Evolutionary conservation across 2,329 filamentous ascomycete species (phyloP).

Genomic region (Trichoderma sp.): DNA sequence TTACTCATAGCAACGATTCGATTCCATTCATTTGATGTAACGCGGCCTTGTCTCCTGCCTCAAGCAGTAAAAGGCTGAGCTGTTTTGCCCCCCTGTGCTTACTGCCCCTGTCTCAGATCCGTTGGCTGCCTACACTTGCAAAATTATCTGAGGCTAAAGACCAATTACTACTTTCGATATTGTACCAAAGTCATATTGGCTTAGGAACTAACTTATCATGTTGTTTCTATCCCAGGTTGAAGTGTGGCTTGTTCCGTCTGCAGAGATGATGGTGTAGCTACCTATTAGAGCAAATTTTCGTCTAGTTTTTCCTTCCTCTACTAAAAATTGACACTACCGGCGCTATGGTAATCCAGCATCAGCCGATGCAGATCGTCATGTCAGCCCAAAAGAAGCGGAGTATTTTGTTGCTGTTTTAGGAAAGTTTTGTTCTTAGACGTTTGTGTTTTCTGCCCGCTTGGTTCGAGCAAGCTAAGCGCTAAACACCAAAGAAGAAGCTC

Average conservation of each 20-base stretch:
- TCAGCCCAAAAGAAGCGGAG: not conserved
- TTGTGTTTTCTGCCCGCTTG: not conserved
- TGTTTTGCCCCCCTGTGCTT: constrained; percentile 18
- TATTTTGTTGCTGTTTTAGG: not conserved
- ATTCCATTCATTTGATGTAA: not conserved
- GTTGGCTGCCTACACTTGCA: not conserved
- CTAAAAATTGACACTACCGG: not conserved
- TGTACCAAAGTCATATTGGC: not conserved
- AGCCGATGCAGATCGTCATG: constrained; percentile 11
- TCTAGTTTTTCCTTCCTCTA: not conserved
- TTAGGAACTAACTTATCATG: not conserved
- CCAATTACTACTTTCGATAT: not conserved
- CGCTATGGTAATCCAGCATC: not conserved
- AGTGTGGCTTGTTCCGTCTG: too few species aligned
- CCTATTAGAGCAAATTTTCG: not conserved
- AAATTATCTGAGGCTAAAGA: not conserved
- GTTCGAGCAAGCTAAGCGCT: constrained; percentile 7
- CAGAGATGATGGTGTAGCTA: not conserved
- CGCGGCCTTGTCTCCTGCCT: constrained; percentile 6
- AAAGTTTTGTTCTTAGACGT: not conserved
- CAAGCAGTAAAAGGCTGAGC: not conserved
- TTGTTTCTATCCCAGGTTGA: not conserved
- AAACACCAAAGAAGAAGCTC: constrained; percentile 20
- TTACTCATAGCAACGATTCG: not conserved
- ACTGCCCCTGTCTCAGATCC: constrained; percentile 13